These are phyloP conservation scores for Pholiota microspora DNA, from an alignment of 768 basidiomycete genomes.

Conservation along the genomic window DNA sequence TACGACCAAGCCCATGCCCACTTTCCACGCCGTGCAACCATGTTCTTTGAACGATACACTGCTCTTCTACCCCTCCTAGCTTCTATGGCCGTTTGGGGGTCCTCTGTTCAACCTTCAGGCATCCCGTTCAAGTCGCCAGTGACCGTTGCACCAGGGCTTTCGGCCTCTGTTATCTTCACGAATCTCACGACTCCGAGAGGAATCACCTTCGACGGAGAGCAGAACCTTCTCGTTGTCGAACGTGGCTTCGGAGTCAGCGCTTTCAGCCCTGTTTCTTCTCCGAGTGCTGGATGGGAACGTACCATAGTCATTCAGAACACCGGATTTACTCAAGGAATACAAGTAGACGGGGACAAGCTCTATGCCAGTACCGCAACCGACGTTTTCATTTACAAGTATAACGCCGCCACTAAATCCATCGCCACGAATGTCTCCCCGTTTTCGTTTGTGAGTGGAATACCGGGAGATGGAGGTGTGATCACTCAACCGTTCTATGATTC, in stretches of 20 bases:
- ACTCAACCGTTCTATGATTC: not conserved
- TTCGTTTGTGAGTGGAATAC: conserved; percentile 30
- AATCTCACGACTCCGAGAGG: conserved; percentile 41
- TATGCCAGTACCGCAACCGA: conserved; percentile 38
- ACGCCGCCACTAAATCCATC: conserved; percentile 29
- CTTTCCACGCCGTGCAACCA: no score
- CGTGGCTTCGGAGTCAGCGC: conserved; percentile 41
- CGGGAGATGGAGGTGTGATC: conserved; percentile 37
- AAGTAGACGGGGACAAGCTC: conserved; percentile 30
- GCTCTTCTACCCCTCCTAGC: not conserved
- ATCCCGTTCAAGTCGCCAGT: conserved; percentile 33
- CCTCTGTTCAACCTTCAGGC: conserved; percentile 29
- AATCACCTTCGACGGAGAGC: conserved; percentile 34
- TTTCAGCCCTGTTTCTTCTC: conserved; percentile 25
- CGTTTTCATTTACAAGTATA: conserved; percentile 34
- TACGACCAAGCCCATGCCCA: no score
- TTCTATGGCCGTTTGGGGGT: not conserved
- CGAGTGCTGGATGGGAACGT: conserved; percentile 33
- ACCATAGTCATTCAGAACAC: conserved; percentile 35
- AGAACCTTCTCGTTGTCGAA: conserved; percentile 43
- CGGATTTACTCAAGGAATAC: conserved; percentile 41
- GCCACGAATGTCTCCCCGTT: conserved; percentile 14
- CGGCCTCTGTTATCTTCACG: conserved; percentile 35
- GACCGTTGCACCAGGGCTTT: conserved; percentile 32
- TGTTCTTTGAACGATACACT: not conserved